Evolutionary conservation across 2,329 filamentous ascomycete genomes (phyloP).

Genomic region (Aspergillus puulaauensis): DNA sequence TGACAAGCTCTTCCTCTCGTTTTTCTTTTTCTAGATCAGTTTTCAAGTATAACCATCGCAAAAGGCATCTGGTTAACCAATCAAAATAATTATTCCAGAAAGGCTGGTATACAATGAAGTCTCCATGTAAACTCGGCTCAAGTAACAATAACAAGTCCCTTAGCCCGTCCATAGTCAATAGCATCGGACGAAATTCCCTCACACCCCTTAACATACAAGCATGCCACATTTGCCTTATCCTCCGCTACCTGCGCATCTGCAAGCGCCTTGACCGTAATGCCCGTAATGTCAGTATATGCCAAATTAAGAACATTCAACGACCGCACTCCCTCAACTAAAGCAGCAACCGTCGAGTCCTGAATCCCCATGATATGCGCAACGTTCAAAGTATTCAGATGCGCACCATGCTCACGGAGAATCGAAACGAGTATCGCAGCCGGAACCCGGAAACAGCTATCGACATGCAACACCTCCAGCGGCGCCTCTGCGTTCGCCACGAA

Average conservation of each 20-base stretch:
- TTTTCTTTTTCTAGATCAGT: not conserved
- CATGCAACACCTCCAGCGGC: conserved; percentile 24
- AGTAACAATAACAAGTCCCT: conserved; percentile 25
- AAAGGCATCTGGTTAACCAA: not conserved
- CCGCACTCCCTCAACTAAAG: conserved; percentile 23
- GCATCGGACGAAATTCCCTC: conserved; percentile 34
- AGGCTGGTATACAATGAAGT: not conserved
- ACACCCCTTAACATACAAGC: conserved; percentile 27
- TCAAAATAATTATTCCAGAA: not conserved
- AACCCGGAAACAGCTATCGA: conserved; percentile 29
- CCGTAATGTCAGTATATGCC: conserved; percentile 35
- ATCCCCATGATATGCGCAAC: conserved; percentile 26
- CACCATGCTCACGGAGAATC: conserved; percentile 17
- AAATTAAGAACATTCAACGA: conserved; percentile 35
- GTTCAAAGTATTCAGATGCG: conserved; percentile 30
- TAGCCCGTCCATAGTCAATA: conserved; percentile 31
- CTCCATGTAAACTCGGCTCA: conserved; percentile 1
- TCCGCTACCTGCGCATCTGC: conserved; percentile 22
- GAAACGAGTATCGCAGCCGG: conserved; percentile 12
- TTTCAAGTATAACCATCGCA: not conserved
- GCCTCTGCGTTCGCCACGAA: conserved; percentile 22
- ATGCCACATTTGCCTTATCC: conserved; percentile 2
- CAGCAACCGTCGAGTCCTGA: conserved; percentile 23
- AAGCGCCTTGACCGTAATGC: conserved; percentile 33
- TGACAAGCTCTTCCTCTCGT: not conserved